Conservation (phyloP, 1,139 yeast genomes). For the Sugiyamaella grinbergsii region DNA sequence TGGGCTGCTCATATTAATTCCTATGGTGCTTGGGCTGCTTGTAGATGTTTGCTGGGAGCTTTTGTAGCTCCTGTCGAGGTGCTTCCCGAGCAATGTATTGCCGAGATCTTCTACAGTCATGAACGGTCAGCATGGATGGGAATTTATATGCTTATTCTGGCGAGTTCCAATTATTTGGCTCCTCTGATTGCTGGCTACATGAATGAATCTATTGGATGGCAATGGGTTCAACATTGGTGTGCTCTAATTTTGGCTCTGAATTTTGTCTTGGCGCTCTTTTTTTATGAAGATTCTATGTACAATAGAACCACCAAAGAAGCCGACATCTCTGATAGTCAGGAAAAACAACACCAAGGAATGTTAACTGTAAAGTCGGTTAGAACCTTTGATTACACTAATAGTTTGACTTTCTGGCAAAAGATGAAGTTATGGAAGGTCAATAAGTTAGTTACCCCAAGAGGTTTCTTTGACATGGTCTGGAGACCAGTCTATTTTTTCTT, state of each 20-base stretch:
- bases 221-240: constrained; percentile 85
- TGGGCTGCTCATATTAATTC: constrained; percentile 41
- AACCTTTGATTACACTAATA: constrained; percentile 17
- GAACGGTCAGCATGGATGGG: constrained; percentile 76
- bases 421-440: constrained; percentile 41
- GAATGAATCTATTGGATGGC: constrained; percentile 56
- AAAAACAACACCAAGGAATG: constrained; percentile 17
- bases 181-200: constrained; percentile 77
- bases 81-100: constrained; percentile 50
- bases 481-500: constrained; percentile 35
- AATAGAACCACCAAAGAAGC: constrained; percentile 48
- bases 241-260: constrained; percentile 66
- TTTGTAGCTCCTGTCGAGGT: constrained; percentile 60
- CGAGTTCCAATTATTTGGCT: constrained; percentile 78
- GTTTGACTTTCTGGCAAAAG: constrained; percentile 38
- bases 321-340: constrained; percentile 23
- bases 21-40: constrained; percentile 45
- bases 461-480: constrained; percentile 31
- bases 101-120: constrained; percentile 61
- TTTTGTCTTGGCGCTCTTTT: constrained; percentile 55
- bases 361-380: constrained; percentile 22
- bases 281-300: constrained; percentile 73
- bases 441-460: constrained; percentile 24
- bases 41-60: constrained; percentile 51
- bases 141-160: constrained; percentile 71